Percentiles rank a stretch among this genome's conserved stretches.
phyloP scores from a whole-genome alignment of 768 basidiomycete genomes.

The Podaxis mareebaensis region DNA sequence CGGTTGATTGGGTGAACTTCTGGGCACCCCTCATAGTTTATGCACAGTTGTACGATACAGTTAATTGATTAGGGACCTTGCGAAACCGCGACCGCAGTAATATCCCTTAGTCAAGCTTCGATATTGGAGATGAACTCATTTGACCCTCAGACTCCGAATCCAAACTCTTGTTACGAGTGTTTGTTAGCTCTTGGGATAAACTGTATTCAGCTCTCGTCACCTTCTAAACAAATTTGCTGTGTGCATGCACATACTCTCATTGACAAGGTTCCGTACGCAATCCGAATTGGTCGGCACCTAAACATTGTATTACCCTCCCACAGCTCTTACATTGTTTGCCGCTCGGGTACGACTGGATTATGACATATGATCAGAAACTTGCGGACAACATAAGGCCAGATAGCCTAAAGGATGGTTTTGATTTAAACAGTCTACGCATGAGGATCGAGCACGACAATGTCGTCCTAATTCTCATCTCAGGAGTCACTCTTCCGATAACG shows the following conservation, averaged over 20 bases:
- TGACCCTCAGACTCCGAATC: neutral
- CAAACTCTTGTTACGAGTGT: no score
- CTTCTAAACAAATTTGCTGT: no score
- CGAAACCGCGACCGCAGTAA: neutral
- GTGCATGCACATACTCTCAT: no score
- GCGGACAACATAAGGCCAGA: neutral
- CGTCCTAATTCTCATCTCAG: neutral
- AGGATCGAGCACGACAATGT: neutral
- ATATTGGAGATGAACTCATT: neutral
- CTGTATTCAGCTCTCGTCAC: no score
- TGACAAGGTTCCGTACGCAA: no score
- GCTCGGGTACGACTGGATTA: neutral
- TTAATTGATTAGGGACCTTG: neutral
- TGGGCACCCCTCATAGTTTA: no score
- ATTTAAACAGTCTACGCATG: neutral
- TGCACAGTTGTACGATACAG: neutral
- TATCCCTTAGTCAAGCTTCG: neutral
- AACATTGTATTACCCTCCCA: neutral
- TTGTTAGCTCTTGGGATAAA: no score
- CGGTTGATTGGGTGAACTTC: conserved; percentile 45
- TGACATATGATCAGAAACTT: neutral
- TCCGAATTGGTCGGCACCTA: neutral
- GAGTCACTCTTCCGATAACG: neutral
- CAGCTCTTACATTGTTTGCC: neutral
- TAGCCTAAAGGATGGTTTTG: neutral